phyloP scores from a whole-genome alignment of 352 stramenopile genomes.

The Pythium dissotocum region DNA sequence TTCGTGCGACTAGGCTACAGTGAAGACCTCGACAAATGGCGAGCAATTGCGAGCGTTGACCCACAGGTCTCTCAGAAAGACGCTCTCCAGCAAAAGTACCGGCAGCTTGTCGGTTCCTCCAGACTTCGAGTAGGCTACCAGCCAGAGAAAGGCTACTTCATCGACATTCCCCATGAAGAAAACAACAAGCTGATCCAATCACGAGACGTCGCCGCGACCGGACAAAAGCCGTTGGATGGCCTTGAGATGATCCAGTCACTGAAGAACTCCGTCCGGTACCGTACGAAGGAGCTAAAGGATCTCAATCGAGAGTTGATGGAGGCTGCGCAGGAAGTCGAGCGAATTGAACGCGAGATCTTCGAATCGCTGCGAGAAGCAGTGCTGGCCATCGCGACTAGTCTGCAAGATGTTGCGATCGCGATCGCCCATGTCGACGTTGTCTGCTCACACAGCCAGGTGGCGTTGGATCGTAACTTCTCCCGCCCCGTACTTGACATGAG shows the following conservation, averaged over 20 bases:
- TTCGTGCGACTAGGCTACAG: slow-evolving; percentile 67
- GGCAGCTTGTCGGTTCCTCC: slow-evolving; percentile 47
- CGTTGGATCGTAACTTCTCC: slow-evolving; percentile 61
- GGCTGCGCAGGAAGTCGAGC: slow-evolving; percentile 51
- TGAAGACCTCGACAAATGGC: slow-evolving; percentile 62
- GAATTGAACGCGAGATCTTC: slow-evolving; percentile 65
- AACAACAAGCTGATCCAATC: slow-evolving; percentile 41
- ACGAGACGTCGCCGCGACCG: neutral
- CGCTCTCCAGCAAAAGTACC: slow-evolving; percentile 62
- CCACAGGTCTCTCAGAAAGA: slow-evolving; percentile 41
- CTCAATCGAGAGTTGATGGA: slow-evolving; percentile 64
- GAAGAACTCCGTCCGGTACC: slow-evolving; percentile 70
- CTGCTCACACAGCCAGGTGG: slow-evolving; percentile 65
- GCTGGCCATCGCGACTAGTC: slow-evolving; percentile 28
- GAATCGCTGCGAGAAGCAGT: slow-evolving; percentile 37
- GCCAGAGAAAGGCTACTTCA: slow-evolving; percentile 61
- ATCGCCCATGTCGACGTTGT: slow-evolving; percentile 65
- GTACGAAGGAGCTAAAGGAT: slow-evolving; percentile 58
- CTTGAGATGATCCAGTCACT: slow-evolving; percentile 62
- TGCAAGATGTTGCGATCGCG: slow-evolving; percentile 54
- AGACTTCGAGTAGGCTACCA: slow-evolving; percentile 64
- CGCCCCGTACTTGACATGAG: slow-evolving; percentile 56
- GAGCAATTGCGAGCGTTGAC: slow-evolving; percentile 44
- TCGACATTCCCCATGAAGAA: slow-evolving; percentile 68
- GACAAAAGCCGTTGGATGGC: slow-evolving; percentile 28